phyloP scores from a whole-genome alignment of 768 basidiomycete genomes.

The Mycena pura region DNA sequence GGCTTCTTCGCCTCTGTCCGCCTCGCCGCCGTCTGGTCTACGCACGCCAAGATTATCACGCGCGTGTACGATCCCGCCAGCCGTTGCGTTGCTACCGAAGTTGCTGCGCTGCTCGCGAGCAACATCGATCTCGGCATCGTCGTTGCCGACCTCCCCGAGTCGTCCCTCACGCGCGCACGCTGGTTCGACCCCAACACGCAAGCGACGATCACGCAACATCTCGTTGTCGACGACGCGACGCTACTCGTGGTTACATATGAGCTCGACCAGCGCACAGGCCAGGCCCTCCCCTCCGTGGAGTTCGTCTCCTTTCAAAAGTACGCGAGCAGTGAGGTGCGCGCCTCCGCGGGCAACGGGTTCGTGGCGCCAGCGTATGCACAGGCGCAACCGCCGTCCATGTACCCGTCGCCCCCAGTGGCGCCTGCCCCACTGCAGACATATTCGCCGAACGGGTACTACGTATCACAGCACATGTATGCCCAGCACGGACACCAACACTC shows the following conservation, averaged over 20 bases:
- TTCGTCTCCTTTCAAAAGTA: slow-evolving; percentile 58
- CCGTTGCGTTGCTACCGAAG: slow-evolving; percentile 60
- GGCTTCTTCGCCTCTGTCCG: slow-evolving; percentile 68
- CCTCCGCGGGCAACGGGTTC: too few species aligned
- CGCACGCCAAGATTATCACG: slow-evolving; percentile 69
- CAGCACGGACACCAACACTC: too few species aligned
- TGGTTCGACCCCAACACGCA: slow-evolving; percentile 68
- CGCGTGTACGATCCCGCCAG: slow-evolving; percentile 56
- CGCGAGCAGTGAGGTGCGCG: slow-evolving; percentile 7
- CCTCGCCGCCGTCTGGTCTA: slow-evolving; percentile 58
- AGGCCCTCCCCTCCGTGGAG: slow-evolving; percentile 62
- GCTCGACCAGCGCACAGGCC: slow-evolving; percentile 62
- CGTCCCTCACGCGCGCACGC: slow-evolving; percentile 66
- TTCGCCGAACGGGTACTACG: too few species aligned
- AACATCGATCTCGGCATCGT: slow-evolving; percentile 56
- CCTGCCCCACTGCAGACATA: too few species aligned
- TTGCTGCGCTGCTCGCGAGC: slow-evolving; percentile 55
- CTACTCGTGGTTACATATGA: slow-evolving; percentile 73
- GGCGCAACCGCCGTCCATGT: slow-evolving; percentile 2
- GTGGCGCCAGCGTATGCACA: not conserved
- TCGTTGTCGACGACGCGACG: slow-evolving; percentile 68
- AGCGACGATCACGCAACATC: slow-evolving; percentile 72
- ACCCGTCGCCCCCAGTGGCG: too few species aligned
- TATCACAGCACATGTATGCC: too few species aligned
- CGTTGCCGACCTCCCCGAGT: slow-evolving; percentile 70